phyloP scores from a whole-genome alignment of 208 protist species.

The Blastocrithidia nonstop region DNA sequence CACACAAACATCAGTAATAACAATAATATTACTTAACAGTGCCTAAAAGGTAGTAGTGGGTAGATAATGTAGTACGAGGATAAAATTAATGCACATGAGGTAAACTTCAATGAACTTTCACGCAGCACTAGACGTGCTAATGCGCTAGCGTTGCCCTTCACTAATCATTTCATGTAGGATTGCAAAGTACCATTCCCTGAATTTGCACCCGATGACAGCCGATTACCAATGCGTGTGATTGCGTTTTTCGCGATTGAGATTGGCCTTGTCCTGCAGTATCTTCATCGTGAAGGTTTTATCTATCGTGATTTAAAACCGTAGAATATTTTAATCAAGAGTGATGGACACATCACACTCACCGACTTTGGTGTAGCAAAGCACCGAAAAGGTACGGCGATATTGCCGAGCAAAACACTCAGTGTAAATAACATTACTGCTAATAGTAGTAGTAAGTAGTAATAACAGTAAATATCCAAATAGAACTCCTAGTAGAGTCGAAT shows the following conservation, averaged over 20 bases:
- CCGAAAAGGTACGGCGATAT: conserved; percentile 28
- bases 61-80: too few relatives aligned
- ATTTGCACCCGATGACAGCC: conserved; percentile 27
- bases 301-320: conserved; percentile 91
- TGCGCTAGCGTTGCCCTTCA: too few relatives aligned
- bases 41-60: too few relatives aligned
- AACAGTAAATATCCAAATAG: neutral
- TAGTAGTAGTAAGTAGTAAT: conserved; percentile 45
- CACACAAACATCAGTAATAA: too few relatives aligned
- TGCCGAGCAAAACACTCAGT: neutral
- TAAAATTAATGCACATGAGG: too few relatives aligned
- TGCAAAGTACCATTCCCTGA: too few relatives aligned
- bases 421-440: conserved; percentile 4
- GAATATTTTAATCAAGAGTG: conserved; percentile 83
- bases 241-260: conserved; percentile 86
- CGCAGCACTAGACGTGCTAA: too few relatives aligned
- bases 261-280: conserved; percentile 73
- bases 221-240: conserved; percentile 54
- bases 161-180: too few relatives aligned
- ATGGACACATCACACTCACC: conserved; percentile 88
- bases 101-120: too few relatives aligned
- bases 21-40: too few relatives aligned
- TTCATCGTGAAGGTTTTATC: conserved; percentile 78
- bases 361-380: conserved; percentile 93
- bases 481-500: conserved; percentile 14